Evolutionary conservation across 371 early-diverging fungal genomes (phyloP).

Genomic region (Lichtheimia ornata): DNA sequence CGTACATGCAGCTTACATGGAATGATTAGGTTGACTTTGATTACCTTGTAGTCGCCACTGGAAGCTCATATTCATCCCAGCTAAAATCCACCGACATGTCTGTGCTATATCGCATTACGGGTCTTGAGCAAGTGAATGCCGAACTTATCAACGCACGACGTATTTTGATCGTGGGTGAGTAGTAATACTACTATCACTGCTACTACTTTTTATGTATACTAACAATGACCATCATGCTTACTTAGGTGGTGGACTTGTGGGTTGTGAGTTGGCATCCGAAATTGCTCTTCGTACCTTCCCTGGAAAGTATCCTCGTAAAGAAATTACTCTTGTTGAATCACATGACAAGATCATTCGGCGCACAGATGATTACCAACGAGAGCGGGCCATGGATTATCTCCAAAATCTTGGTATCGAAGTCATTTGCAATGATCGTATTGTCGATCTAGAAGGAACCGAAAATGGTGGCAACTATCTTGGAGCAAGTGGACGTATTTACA

Average conservation of each 20-base stretch:
- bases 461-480: slow-evolving; percentile 28
- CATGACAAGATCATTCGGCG: slow-evolving; percentile 35
- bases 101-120: slow-evolving; percentile 31
- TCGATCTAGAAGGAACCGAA: slow-evolving; percentile 19
- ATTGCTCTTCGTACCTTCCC: slow-evolving; percentile 36
- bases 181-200: too few relatives aligned
- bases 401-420: slow-evolving; percentile 61
- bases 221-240: too few relatives aligned
- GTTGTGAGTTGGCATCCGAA: slow-evolving; percentile 66
- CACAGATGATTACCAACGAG: slow-evolving; percentile 35
- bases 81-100: slow-evolving; percentile 47
- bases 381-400: slow-evolving; percentile 48
- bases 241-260: slow-evolving; percentile 67
- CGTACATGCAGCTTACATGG: neutral
- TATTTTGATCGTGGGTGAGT: slow-evolving; percentile 48
- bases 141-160: slow-evolving; percentile 56
- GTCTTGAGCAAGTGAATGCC: slow-evolving; percentile 27
- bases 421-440: slow-evolving; percentile 60
- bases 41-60: slow-evolving; percentile 73
- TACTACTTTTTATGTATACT: too few relatives aligned
- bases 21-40: slow-evolving; percentile 30
- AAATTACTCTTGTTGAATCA: slow-evolving; percentile 56
- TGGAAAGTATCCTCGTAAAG: slow-evolving; percentile 42
- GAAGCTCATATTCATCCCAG: slow-evolving; percentile 57
- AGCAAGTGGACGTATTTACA: slow-evolving; percentile 32